These are phyloP conservation scores for Phascolomyces articulosus DNA, from an alignment of 371 early-diverging fungal genomes.

Conservation along the genomic window DNA sequence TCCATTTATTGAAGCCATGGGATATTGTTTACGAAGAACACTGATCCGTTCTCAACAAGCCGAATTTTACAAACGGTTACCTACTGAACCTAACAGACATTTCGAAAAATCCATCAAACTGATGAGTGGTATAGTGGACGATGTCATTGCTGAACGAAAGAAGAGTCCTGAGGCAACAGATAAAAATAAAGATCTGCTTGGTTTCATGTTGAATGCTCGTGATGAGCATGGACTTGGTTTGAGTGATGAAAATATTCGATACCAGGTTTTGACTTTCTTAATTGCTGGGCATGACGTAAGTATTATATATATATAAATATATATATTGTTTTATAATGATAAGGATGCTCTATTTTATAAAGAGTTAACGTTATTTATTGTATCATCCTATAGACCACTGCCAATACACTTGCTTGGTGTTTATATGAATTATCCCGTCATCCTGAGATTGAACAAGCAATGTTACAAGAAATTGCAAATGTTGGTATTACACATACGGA, in stretches of 20 bases:
- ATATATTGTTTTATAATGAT: background rate
- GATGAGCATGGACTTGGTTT: constrained; percentile 44
- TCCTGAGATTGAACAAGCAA: constrained; percentile 47
- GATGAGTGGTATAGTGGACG: constrained; percentile 45
- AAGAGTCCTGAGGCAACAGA: constrained; percentile 36
- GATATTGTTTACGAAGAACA: constrained; percentile 32
- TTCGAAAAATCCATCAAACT: constrained; percentile 34
- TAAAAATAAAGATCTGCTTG: constrained; percentile 51
- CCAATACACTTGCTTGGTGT: constrained; percentile 56
- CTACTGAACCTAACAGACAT: constrained; percentile 40
- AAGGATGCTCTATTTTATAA: background rate
- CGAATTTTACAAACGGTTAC: constrained; percentile 46
- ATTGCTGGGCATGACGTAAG: constrained; percentile 58
- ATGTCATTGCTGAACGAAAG: constrained; percentile 41
- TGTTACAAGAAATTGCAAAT: constrained; percentile 57
- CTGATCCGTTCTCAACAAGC: no score
- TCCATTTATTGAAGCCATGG: constrained; percentile 59
- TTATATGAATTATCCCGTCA: constrained; percentile 43
- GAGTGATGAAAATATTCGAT: constrained; percentile 55
- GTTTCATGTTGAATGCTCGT: constrained; percentile 60
- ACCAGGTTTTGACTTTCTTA: constrained; percentile 61
- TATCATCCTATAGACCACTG: constrained; percentile 32
- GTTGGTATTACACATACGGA: constrained; percentile 40
- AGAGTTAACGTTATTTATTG: no score
- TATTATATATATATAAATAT: no score